phyloP scores from a whole-genome alignment of 225 moss, liverwort and hornwort species.

The Sphagnum tenellum region DNA sequence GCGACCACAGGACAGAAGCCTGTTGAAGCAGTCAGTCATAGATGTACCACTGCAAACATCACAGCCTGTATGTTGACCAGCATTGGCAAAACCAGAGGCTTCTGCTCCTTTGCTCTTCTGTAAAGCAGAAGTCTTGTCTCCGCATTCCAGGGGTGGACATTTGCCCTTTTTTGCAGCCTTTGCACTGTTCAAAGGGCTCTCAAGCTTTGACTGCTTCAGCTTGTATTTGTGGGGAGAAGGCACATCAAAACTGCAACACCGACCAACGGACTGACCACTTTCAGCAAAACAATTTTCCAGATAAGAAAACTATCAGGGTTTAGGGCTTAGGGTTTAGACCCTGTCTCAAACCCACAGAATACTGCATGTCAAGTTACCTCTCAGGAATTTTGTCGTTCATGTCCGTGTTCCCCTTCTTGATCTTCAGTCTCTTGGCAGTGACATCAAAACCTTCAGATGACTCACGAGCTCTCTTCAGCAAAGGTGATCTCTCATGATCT shows the following conservation, averaged over 20 bases:
- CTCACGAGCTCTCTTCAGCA: constrained; percentile 40
- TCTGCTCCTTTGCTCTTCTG: not conserved
- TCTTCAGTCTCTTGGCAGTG: constrained; percentile 28
- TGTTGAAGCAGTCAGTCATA: constrained; percentile 62
- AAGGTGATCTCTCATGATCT: constrained; percentile 9
- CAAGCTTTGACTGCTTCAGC: too few relatives aligned
- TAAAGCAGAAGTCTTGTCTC: constrained; percentile 9
- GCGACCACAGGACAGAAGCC: constrained; percentile 63
- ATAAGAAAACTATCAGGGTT: too few relatives aligned
- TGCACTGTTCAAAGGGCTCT: too few relatives aligned
- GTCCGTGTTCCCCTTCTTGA: constrained; percentile 24
- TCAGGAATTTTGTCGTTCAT: constrained; percentile 16
- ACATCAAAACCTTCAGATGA: constrained; percentile 11
- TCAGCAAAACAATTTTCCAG: too few relatives aligned
- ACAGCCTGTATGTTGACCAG: constrained; percentile 27
- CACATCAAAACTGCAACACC: too few relatives aligned
- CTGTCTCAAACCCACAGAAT: too few relatives aligned
- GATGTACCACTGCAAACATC: constrained; percentile 70
- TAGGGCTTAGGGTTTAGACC: too few relatives aligned
- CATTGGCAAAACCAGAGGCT: not conserved
- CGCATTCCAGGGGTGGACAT: constrained; percentile 6
- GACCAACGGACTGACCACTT: too few relatives aligned
- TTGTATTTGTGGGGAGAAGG: too few relatives aligned
- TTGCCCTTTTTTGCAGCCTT: constrained; percentile 6
- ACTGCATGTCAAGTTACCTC: constrained; percentile 17